Evolutionary conservation across 306 rosid species (phyloP).

Genomic region (Castanopsis chinensis): DNA sequence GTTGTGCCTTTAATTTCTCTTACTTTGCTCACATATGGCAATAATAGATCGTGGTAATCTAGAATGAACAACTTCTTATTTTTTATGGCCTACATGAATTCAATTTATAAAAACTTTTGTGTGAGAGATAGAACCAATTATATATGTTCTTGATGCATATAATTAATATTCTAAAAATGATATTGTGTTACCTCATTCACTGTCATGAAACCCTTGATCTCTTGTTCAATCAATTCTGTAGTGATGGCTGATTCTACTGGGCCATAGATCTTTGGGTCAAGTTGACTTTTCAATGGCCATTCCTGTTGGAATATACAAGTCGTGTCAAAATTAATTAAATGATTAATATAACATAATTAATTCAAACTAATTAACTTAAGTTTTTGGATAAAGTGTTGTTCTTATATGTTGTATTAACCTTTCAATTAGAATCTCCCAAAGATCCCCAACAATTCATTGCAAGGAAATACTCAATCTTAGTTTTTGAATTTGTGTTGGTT

Average conservation of each 20-base stretch:
- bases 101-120: background rate
- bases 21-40: constrained; percentile 65
- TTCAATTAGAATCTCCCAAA: too few species aligned
- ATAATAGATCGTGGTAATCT: constrained; percentile 72
- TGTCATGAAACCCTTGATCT: constrained; percentile 45
- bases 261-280: constrained; percentile 68
- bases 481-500: too few species aligned
- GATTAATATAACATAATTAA: too few species aligned
- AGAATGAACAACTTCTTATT: constrained; percentile 66
- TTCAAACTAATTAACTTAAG: too few species aligned
- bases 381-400: too few species aligned
- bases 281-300: constrained; percentile 86
- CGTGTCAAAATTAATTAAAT: too few species aligned
- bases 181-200: constrained; percentile 50
- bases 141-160: background rate
- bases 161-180: too few species aligned
- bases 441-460: too few species aligned
- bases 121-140: background rate
- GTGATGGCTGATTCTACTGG: constrained; percentile 69
- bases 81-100: constrained; percentile 47
- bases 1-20: constrained; percentile 61
- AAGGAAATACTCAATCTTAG: too few species aligned
- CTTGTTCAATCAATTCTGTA: constrained; percentile 47
- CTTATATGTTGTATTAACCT: too few species aligned
- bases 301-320: constrained; percentile 35